phyloP scores from a whole-genome alignment of 352 stramenopile species.

The Blastocystis sp. region DNA sequence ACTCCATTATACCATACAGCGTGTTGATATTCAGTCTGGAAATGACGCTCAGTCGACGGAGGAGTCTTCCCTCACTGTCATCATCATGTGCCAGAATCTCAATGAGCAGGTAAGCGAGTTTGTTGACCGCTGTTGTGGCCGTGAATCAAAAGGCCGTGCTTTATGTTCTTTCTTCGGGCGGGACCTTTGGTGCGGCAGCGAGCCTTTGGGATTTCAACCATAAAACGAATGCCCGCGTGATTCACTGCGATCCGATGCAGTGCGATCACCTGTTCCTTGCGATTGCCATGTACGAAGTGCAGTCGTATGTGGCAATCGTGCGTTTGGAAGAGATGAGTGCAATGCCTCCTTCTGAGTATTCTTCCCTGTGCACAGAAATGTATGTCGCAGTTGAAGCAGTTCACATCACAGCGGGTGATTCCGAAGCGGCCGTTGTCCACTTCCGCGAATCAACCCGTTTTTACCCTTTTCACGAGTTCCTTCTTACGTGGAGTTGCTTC shows the following conservation, averaged over 20 bases:
- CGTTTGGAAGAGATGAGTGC: not conserved
- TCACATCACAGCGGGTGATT: not conserved
- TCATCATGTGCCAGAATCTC: too few species aligned
- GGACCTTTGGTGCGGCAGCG: not conserved
- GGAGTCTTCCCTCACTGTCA: too few species aligned
- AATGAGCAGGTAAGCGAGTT: not conserved
- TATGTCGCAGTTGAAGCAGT: too few species aligned
- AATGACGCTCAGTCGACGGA: too few species aligned
- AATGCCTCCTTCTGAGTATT: too few species aligned
- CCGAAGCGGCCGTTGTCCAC: not conserved
- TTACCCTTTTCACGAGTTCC: not conserved
- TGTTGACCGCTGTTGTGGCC: not conserved
- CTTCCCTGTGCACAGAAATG: too few species aligned
- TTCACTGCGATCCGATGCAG: constrained; percentile 11
- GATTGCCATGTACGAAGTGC: constrained; percentile 7
- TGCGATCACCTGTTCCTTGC: constrained; percentile 30
- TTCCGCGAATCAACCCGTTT: not conserved
- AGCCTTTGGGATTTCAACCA: not conserved
- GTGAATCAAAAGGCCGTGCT: not conserved
- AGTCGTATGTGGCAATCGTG: not conserved
- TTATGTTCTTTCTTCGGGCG: not conserved
- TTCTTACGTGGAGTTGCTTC: not conserved
- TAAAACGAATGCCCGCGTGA: not conserved
- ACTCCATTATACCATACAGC: too few species aligned
- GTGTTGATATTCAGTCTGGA: too few species aligned